These are phyloP conservation scores for Cercospora sp. DNA, from an alignment of 2,329 filamentous ascomycete genomes.

Conservation along the genomic window DNA sequence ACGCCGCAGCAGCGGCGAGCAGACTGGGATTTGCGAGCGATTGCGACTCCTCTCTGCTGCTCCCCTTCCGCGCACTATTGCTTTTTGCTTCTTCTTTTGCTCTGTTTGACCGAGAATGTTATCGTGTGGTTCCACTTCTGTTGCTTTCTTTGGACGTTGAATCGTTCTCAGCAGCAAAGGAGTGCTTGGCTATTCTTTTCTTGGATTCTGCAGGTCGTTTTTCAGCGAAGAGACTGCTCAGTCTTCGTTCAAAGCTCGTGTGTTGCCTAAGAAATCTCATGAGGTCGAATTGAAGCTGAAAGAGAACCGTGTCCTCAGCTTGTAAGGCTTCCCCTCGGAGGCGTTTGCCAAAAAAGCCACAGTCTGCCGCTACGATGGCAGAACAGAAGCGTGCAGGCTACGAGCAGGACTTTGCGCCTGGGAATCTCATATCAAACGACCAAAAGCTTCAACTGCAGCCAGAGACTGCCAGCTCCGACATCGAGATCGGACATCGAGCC, in stretches of 20 bases:
- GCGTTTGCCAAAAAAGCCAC: background rate
- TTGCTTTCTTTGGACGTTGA: conserved; percentile 4
- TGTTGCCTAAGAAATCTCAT: background rate
- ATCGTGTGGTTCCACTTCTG: background rate
- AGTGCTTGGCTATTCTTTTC: conserved; percentile 5
- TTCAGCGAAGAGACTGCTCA: background rate
- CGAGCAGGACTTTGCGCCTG: conserved; percentile 14
- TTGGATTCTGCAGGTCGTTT: background rate
- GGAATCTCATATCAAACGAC: background rate
- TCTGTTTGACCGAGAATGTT: background rate
- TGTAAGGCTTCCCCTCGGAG: background rate
- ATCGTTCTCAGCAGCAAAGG: background rate
- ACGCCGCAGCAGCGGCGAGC: background rate
- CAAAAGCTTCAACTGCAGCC: background rate
- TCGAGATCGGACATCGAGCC: conserved; percentile 29
- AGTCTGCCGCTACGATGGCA: background rate
- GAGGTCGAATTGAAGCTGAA: background rate
- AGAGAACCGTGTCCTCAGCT: background rate
- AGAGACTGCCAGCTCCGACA: conserved; percentile 19
- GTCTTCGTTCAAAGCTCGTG: background rate
- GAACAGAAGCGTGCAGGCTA: background rate
- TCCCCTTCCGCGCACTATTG: background rate
- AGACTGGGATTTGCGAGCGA: background rate
- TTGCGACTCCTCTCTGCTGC: conserved; percentile 1
- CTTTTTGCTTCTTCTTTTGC: background rate